Base-by-base conservation (phyloP, 2,329 filamentous ascomycete species). In the Ilyonectria mors-panacis region DNA sequence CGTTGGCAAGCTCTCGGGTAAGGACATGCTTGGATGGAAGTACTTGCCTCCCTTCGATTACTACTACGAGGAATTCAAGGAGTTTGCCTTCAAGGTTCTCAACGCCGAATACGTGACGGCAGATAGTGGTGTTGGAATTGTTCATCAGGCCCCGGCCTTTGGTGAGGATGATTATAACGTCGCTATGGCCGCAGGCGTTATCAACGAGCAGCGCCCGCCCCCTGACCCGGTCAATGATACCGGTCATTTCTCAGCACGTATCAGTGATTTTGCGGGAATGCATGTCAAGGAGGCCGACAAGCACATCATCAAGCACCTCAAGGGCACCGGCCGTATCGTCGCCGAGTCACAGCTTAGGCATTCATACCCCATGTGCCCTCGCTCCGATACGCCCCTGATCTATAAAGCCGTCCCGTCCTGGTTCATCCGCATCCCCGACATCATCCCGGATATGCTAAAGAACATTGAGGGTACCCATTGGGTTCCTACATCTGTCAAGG, bases 151-250 rank as follows among this genome's bases (percentile, higher is more conserved):
- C 5, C 95, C 95, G 2, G 94, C 94, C 1, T 98, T 95, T 78
- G 95, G 95, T 88, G 94, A 98, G 82, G 95, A 98, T 71, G 95
- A 98, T 91, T 98, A 97, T 85, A 92, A 91, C 72, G 90, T 96
- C 66, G 93, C 93, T 9, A 81, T 94, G 67, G 90, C 92, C 64
- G 85, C 89, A 51, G 95, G 94, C 47, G 88, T 97, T 74, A 92
- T 98, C 77, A 92, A 82, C 69, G 92, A 94, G 72, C 88, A 89
- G 65, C 90, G 93, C 60, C 86, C 90, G 39, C 94, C 95, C n/a
- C 94, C 95, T 1, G 95, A 97, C 78, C 95, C 95, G 1, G 92
- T 98, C n/a, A 92, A 97, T 75, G 93, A 95, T 58, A 89, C 88
- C 35, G 95, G 94, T 45, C 87, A 90, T 75, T 98, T 95, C 81